Percentiles rank a stretch among this genome's conserved stretches.
phyloP scores from a whole-genome alignment of 2,329 filamentous ascomycete genomes.

The Trichoderma atroviride region DNA sequence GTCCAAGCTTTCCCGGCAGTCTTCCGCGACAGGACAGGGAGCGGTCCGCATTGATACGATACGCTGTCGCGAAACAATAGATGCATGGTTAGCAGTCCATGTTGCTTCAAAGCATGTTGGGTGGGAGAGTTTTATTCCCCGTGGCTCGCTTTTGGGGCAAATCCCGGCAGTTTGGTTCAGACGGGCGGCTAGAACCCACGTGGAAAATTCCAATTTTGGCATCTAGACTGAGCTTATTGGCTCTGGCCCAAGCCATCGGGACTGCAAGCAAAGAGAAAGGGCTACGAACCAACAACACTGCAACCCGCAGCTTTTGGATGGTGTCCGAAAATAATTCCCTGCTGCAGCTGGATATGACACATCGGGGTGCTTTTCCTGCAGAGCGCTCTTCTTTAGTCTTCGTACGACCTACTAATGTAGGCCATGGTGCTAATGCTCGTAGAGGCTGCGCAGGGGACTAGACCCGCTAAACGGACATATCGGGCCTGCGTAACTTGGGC shows the following conservation, averaged over 20 bases:
- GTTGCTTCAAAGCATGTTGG: neutral
- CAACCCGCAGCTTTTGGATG: neutral
- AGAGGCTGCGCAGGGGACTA: neutral
- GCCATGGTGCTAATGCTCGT: neutral
- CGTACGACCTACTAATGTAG: neutral
- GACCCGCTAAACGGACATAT: neutral
- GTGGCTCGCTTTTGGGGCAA: neutral
- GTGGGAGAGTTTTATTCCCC: neutral
- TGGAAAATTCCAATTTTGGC: neutral
- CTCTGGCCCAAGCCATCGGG: slow-evolving; percentile 12
- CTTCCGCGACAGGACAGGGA: neutral
- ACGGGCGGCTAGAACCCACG: slow-evolving; percentile 1
- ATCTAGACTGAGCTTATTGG: neutral
- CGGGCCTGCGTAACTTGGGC: neutral
- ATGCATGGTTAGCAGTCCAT: neutral
- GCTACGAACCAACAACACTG: slow-evolving; percentile 5
- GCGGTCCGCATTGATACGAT: neutral
- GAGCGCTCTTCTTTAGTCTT: neutral
- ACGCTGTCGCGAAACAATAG: neutral
- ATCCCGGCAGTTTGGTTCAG: slow-evolving; percentile 1
- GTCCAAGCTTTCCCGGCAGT: neutral
- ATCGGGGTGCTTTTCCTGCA: neutral
- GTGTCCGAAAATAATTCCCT: neutral
- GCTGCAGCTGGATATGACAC: neutral
- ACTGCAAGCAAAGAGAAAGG: neutral